Conservation (phyloP, 2,329 filamentous ascomycete genomes). For the Fusarium newnesense region DNA sequence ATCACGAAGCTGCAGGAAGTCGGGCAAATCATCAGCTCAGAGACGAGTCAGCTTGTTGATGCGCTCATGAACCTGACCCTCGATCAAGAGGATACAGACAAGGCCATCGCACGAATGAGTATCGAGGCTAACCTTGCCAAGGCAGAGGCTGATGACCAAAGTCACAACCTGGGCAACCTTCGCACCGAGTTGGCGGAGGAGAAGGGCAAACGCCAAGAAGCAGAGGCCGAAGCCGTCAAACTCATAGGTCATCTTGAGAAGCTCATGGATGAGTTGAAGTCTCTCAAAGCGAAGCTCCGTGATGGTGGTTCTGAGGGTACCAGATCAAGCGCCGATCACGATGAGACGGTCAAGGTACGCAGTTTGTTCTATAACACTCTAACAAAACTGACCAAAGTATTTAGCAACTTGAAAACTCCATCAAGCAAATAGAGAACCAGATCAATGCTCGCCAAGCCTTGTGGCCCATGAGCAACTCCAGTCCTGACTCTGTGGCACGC, state of each 20-base stretch:
- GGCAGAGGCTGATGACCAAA: slow-evolving; percentile 48
- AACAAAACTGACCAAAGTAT: neutral
- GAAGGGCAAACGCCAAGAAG: slow-evolving; percentile 44
- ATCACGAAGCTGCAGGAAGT: slow-evolving; percentile 50
- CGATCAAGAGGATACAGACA: slow-evolving; percentile 53
- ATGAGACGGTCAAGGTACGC: slow-evolving; percentile 48
- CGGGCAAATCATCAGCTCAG: slow-evolving; percentile 51
- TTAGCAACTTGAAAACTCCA: slow-evolving; percentile 48
- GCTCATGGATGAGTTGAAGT: slow-evolving; percentile 45
- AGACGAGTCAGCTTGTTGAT: slow-evolving; percentile 53
- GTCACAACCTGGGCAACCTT: slow-evolving; percentile 47
- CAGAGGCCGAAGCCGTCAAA: slow-evolving; percentile 44
- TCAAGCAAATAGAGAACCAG: slow-evolving; percentile 51
- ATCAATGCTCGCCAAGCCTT: slow-evolving; percentile 50
- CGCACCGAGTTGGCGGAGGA: slow-evolving; percentile 47
- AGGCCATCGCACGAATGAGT: slow-evolving; percentile 52
- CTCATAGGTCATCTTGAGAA: slow-evolving; percentile 43
- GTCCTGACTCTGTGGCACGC: slow-evolving; percentile 45
- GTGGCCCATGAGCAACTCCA: slow-evolving; percentile 50
- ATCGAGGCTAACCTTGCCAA: slow-evolving; percentile 52
- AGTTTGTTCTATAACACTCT: too few relatives aligned
- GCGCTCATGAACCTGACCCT: slow-evolving; percentile 51
- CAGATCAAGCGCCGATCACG: slow-evolving; percentile 33
- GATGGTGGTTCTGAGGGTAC: slow-evolving; percentile 31
- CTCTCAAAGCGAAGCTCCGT: slow-evolving; percentile 41